Evolutionary conservation across 768 basidiomycete species (phyloP).

Genomic region (Tylopilus cervinicoccineus): DNA sequence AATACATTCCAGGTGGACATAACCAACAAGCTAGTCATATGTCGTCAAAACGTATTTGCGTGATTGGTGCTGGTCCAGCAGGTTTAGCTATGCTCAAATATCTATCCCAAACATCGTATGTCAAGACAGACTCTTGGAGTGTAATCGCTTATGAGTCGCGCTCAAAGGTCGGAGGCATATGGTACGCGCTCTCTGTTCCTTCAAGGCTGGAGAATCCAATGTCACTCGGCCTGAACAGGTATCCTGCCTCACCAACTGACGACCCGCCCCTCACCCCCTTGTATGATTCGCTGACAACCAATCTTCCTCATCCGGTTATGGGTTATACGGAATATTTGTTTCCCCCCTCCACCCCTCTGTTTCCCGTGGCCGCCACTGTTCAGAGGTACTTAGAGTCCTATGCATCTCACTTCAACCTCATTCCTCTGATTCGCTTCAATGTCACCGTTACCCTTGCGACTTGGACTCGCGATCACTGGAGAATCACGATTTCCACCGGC

Average conservation of each 20-base stretch:
- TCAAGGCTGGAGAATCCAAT: background rate
- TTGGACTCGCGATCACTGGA: constrained; percentile 46
- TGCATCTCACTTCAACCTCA: constrained; percentile 56
- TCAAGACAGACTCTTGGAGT: constrained; percentile 59
- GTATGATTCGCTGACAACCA: constrained; percentile 80
- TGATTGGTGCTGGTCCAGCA: constrained; percentile 74
- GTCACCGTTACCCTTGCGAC: constrained; percentile 47
- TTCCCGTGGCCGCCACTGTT: constrained; percentile 58
- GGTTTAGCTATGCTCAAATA: constrained; percentile 70
- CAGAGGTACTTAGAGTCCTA: constrained; percentile 68
- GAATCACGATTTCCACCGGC: constrained; percentile 39
- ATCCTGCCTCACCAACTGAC: constrained; percentile 47
- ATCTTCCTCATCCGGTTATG: constrained; percentile 79
- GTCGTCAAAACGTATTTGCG: constrained; percentile 46
- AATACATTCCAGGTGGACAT: background rate
- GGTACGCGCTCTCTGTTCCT: constrained; percentile 41
- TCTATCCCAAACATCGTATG: constrained; percentile 55
- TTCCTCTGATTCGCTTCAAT: constrained; percentile 59
- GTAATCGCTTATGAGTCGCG: constrained; percentile 61
- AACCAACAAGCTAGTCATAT: constrained; percentile 4
- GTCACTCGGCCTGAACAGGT: constrained; percentile 35
- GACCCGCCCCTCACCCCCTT: constrained; percentile 62
- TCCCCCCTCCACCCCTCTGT: constrained; percentile 69
- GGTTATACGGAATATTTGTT: constrained; percentile 59
- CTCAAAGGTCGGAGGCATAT: constrained; percentile 68